Evolutionary conservation across 441 rosid genomes (phyloP).

Genomic region (Euphorbia celastroides): DNA sequence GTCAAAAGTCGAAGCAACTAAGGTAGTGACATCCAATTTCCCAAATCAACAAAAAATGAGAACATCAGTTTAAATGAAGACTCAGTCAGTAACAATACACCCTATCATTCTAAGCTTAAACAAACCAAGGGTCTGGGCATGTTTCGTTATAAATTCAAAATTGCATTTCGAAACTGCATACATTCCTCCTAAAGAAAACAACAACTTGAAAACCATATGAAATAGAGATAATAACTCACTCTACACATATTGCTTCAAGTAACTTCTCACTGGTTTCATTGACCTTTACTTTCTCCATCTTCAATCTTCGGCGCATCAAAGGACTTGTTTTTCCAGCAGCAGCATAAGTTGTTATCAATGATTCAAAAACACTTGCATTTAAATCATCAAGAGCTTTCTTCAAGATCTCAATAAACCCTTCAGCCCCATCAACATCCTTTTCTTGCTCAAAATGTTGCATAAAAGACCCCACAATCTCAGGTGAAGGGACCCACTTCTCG

Average conservation of each 20-base stretch:
- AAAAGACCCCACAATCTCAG: conserved; percentile 42
- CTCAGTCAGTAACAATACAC: neutral
- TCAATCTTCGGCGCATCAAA: conserved; percentile 46
- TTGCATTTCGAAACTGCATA: conserved; percentile 10
- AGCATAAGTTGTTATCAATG: conserved; percentile 79
- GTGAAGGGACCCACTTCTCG: conserved; percentile 67
- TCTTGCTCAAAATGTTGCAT: conserved; percentile 62
- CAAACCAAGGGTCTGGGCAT: neutral
- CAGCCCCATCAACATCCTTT: conserved; percentile 81
- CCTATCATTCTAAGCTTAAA: neutral
- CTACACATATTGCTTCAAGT: conserved; percentile 47
- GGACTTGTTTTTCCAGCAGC: conserved; percentile 74
- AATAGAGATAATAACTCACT: conserved; percentile 33
- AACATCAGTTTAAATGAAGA: neutral
- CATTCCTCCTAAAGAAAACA: conserved; percentile 12
- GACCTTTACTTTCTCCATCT: conserved; percentile 78
- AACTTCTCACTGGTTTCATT: conserved; percentile 51
- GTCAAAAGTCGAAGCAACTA: no score
- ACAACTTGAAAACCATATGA: conserved; percentile 19
- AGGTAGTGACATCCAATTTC: neutral
- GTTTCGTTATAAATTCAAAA: conserved; percentile 20
- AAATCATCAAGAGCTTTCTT: conserved; percentile 57
- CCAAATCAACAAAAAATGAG: neutral
- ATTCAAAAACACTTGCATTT: conserved; percentile 57
- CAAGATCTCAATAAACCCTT: conserved; percentile 58